Conservation (phyloP, 2,329 filamentous ascomycete species). For the Pseudogymnoascus sp. region DNA sequence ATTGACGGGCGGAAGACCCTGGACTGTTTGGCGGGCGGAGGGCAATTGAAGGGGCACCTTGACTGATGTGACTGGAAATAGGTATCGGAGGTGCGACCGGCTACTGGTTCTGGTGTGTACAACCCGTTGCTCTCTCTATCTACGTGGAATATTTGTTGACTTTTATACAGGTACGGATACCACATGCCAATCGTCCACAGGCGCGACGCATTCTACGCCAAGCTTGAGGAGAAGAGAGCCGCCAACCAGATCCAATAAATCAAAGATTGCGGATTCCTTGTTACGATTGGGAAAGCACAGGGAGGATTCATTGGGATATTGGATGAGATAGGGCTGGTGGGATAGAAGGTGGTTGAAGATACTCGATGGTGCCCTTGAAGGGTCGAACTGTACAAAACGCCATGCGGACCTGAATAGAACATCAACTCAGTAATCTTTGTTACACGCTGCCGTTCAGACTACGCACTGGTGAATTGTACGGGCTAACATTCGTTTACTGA, state of each 20-base stretch:
- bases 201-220: slow-evolving; percentile 34
- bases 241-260: slow-evolving; percentile 15
- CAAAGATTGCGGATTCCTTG: slow-evolving; percentile 8
- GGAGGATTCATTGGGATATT: neutral
- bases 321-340: neutral
- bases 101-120: slow-evolving; percentile 48
- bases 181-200: slow-evolving; percentile 34
- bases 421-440: slow-evolving; percentile 7
- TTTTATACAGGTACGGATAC: slow-evolving; percentile 30
- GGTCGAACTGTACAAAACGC: slow-evolving; percentile 9
- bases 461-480: neutral
- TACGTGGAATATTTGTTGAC: neutral
- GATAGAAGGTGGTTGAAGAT: slow-evolving; percentile 5
- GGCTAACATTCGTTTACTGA: neutral
- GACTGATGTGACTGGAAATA: slow-evolving; percentile 22
- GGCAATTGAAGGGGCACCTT: slow-evolving; percentile 3
- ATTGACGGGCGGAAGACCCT: neutral
- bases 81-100: slow-evolving; percentile 46
- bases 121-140: neutral
- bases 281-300: slow-evolving; percentile 1
- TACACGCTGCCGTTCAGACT: neutral
- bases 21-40: slow-evolving; percentile 5
- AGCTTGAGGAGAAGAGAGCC: slow-evolving; percentile 32
- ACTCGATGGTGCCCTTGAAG: neutral
- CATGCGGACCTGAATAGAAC: slow-evolving; percentile 6